phyloP scores from a whole-genome alignment of 2,329 filamentous ascomycete genomes.

The Venturia asperata region DNA sequence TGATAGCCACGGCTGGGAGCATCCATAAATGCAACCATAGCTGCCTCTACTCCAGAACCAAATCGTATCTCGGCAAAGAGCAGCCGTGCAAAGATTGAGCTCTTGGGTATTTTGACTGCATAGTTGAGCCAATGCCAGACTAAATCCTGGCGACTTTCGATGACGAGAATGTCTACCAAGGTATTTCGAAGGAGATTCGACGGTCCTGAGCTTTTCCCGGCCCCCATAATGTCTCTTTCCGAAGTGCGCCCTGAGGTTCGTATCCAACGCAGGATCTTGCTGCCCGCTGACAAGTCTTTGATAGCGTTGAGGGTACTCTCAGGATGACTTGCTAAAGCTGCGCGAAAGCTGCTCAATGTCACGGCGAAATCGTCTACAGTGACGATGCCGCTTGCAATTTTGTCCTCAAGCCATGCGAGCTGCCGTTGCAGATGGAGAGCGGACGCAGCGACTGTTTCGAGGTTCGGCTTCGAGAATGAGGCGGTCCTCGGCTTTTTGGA shows the following conservation, averaged over 20 bases:
- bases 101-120: not conserved
- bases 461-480: not conserved
- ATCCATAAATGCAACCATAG: not conserved
- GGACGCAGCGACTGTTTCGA: not conserved
- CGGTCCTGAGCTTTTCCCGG: not conserved
- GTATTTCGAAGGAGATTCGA: not conserved
- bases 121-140: constrained; percentile 11
- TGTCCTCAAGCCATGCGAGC: constrained; percentile 14
- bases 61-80: constrained; percentile 3
- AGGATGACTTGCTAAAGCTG: not conserved
- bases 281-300: constrained; percentile 1
- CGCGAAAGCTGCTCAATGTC: not conserved
- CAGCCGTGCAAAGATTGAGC: not conserved
- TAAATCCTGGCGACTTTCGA: constrained; percentile 10
- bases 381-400: constrained; percentile 8
- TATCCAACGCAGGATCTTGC: constrained; percentile 13
- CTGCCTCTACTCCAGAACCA: not conserved
- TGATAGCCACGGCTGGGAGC: not conserved
- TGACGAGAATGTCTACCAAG: constrained; percentile 14
- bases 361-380: not conserved
- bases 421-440: not conserved
- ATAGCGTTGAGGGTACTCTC: not conserved
- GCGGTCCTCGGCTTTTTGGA: constrained; percentile 11
- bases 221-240: not conserved
- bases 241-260: not conserved